phyloP scores from a whole-genome alignment of 1,284 basidiomycete genomes.

The Neonothopanus nambi region DNA sequence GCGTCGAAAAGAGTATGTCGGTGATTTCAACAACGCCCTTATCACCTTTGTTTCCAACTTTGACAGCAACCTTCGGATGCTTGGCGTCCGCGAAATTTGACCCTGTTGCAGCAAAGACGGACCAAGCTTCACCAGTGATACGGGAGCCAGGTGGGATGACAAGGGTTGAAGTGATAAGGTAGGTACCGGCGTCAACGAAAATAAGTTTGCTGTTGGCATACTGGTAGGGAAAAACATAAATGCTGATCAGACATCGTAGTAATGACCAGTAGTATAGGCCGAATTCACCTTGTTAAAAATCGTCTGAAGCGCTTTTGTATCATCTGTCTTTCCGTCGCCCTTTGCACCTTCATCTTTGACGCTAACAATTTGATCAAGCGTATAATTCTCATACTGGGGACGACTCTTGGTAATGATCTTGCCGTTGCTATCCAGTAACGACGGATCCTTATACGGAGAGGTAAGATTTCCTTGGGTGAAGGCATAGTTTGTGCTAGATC shows the following conservation, averaged over 20 bases:
- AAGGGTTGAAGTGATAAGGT: slow-evolving; percentile 60
- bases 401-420: slow-evolving; percentile 54
- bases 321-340: slow-evolving; percentile 67
- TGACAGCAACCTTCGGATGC: slow-evolving; percentile 49
- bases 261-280: background rate
- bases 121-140: slow-evolving; percentile 65
- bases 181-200: slow-evolving; percentile 61
- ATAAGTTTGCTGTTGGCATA: slow-evolving; percentile 60
- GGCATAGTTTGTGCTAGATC: slow-evolving; percentile 32
- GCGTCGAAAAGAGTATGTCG: slow-evolving; percentile 45
- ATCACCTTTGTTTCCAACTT: slow-evolving; percentile 42
- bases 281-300: slow-evolving; percentile 47
- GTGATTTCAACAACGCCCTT: slow-evolving; percentile 45
- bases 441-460: slow-evolving; percentile 43
- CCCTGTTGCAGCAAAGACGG: slow-evolving; percentile 58
- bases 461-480: slow-evolving; percentile 45
- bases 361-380: slow-evolving; percentile 54
- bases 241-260: background rate
- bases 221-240: too few species aligned
- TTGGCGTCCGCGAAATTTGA: slow-evolving; percentile 46
- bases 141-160: slow-evolving; percentile 58
- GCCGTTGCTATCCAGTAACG: slow-evolving; percentile 45
- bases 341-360: slow-evolving; percentile 57
- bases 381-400: slow-evolving; percentile 58
- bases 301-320: slow-evolving; percentile 56